A percentile compares a stretch with the other conserved stretches of the same genome.
Conservation (phyloP, 495 filamentous ascomycete species). For the Penicillium pulvis region DNA sequence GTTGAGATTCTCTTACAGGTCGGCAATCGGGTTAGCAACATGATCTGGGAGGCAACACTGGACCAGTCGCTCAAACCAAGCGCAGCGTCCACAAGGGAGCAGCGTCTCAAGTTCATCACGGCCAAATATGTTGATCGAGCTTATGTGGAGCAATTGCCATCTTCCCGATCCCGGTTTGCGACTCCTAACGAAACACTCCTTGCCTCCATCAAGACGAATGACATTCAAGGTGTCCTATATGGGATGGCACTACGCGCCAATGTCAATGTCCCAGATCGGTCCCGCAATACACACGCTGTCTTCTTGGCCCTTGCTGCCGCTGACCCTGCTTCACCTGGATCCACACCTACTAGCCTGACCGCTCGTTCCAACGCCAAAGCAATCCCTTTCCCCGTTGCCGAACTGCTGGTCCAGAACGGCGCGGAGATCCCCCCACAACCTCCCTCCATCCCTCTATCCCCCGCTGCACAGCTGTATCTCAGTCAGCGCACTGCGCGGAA, state of each 20-base stretch:
- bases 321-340: slow-evolving; percentile 76
- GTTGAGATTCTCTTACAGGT: slow-evolving; percentile 91
- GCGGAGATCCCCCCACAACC: slow-evolving; percentile 76
- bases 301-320: slow-evolving; percentile 94
- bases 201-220: slow-evolving; percentile 92
- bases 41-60: slow-evolving; percentile 90
- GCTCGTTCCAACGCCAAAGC: slow-evolving; percentile 37
- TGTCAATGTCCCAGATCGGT: slow-evolving; percentile 84
- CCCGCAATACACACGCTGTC: slow-evolving; percentile 81
- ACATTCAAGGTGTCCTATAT: slow-evolving; percentile 88
- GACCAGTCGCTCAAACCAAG: slow-evolving; percentile 70
- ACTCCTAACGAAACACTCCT: slow-evolving; percentile 88
- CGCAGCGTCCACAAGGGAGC: slow-evolving; percentile 79
- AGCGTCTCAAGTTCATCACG: slow-evolving; percentile 89
- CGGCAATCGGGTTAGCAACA: slow-evolving; percentile 93
- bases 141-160: slow-evolving; percentile 76
- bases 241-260: slow-evolving; percentile 86
- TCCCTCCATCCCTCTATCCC: slow-evolving; percentile 75
- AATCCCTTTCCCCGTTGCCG: slow-evolving; percentile 80
- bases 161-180: slow-evolving; percentile 72
- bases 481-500: slow-evolving; percentile 69
- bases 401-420: slow-evolving; percentile 92
- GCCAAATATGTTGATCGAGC: slow-evolving; percentile 87
- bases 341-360: slow-evolving; percentile 43
- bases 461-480: slow-evolving; percentile 77